These are phyloP conservation scores for Chalciporus chontae DNA, from an alignment of 768 basidiomycete species.

Conservation along the genomic window DNA sequence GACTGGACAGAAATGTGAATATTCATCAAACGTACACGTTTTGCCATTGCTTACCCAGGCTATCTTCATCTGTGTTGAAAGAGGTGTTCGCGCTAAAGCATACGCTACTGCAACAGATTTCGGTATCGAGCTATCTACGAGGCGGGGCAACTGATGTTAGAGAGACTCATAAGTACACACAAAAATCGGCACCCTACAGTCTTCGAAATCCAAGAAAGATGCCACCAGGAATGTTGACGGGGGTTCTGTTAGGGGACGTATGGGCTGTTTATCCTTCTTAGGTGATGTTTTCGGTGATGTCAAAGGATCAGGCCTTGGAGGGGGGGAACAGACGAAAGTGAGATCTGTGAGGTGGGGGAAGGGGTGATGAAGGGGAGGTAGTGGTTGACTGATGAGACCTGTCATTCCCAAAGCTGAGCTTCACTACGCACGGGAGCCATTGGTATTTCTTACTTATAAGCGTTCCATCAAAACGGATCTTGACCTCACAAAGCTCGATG, in stretches of 20 bases:
- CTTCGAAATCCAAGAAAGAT: slow-evolving; percentile 55
- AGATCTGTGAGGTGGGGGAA: slow-evolving; percentile 40
- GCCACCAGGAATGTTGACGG: slow-evolving; percentile 46
- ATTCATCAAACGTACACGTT: neutral
- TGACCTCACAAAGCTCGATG: slow-evolving; percentile 61
- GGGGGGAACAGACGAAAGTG: slow-evolving; percentile 42
- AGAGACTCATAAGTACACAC: neutral
- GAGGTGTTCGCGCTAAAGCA: slow-evolving; percentile 31
- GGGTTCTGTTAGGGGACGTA: slow-evolving; percentile 22
- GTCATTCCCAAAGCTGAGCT: neutral
- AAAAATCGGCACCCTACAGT: slow-evolving; percentile 43
- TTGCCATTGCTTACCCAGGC: slow-evolving; percentile 35
- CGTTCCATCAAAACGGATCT: slow-evolving; percentile 44
- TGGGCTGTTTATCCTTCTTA: slow-evolving; percentile 24
- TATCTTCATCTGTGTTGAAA: slow-evolving; percentile 19
- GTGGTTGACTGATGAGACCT: slow-evolving; percentile 44
- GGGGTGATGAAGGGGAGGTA: slow-evolving; percentile 42
- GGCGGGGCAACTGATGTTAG: slow-evolving; percentile 9
- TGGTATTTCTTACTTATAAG: slow-evolving; percentile 37
- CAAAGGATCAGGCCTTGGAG: slow-evolving; percentile 24
- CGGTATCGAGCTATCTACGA: slow-evolving; percentile 36
- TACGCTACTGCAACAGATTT: slow-evolving; percentile 36
- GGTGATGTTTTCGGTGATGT: slow-evolving; percentile 25
- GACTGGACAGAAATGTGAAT: slow-evolving; percentile 14
- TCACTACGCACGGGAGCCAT: slow-evolving; percentile 1